Evolutionary conservation across 148 eudicot genomes (phyloP), one percentile per base, ranked within the genome.

Genomic region (Salicornia ramosissima): DNA sequence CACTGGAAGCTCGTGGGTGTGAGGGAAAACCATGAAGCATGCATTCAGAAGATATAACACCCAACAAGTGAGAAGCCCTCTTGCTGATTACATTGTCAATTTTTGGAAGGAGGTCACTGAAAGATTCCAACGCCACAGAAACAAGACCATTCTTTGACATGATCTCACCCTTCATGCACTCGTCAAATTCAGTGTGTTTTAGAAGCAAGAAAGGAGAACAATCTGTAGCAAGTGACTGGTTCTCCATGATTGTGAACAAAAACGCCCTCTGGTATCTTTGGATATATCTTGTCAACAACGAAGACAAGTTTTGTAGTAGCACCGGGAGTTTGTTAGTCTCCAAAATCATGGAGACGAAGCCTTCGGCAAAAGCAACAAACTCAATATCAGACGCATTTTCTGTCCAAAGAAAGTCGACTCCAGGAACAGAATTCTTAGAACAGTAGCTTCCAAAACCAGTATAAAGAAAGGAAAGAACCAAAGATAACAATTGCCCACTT

Each of bases 11-110:
- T 65, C 75, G 88, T 80, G 45, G 79, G 73, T 83, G 78, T 62
- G 83, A 81, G 18, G 99, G 96, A 83, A 95, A 87, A 61, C 99
- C 97, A 85, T 95, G 97, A 73, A 95, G 75, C 68, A 82, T 59
- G 74, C 86, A 67, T 83, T 95, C 96, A 81, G 90, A 85, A 63
- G 81, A 86, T 43, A 78, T 71, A 67, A 78, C 80, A 53, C 85
- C 80, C 54, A 77, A 72, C 36, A 79, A 54, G 53, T 88, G 91
- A 18, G 88, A 77, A 77, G 90, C 83, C 71, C 81, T 80, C 74
- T 82, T 87, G 70, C 77, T 79, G 50, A 84, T 59, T 52, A 76
- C 81, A 71, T 53, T 74, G 65, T 81, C 86, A 60, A 86, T 65
- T 79, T 84, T 86, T 10, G 72, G 65, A 54, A 84, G 74, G 74